Evolutionary conservation across 225 moss, liverwort and hornwort genomes (phyloP).

Genomic region (Lunularia cruciata): DNA sequence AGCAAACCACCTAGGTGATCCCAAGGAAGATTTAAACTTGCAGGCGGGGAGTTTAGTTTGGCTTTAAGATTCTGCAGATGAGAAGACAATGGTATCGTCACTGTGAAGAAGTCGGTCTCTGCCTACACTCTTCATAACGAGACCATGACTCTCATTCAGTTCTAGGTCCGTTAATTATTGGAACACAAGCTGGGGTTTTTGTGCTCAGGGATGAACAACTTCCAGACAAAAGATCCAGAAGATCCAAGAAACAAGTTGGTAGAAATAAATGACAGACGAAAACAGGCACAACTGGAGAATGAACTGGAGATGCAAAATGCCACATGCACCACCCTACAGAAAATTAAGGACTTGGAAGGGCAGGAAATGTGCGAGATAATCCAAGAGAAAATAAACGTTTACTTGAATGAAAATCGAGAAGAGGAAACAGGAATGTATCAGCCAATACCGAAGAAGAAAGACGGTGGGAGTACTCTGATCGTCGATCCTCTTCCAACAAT

Average conservation of each 20-base stretch:
- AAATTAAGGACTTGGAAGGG: constrained; percentile 72
- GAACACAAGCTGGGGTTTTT: neutral
- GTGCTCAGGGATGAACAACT: constrained; percentile 78
- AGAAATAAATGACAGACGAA: constrained; percentile 43
- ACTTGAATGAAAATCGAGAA: constrained; percentile 67
- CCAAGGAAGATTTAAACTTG: too few relatives aligned
- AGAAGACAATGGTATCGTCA: too few relatives aligned
- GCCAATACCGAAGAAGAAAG: constrained; percentile 63
- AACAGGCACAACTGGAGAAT: constrained; percentile 55
- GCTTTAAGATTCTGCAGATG: too few relatives aligned
- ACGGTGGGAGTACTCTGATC: constrained; percentile 81
- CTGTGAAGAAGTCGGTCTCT: too few relatives aligned
- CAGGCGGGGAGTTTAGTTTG: too few relatives aligned
- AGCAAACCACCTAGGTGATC: too few relatives aligned
- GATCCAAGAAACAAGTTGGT: constrained; percentile 52
- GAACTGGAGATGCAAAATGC: constrained; percentile 52
- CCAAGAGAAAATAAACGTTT: constrained; percentile 77
- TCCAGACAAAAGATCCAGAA: constrained; percentile 51
- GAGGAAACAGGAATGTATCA: constrained; percentile 57
- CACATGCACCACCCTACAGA: constrained; percentile 53
- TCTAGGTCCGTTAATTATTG: neutral
- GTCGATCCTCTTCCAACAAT: constrained; percentile 69
- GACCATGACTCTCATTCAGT: neutral
- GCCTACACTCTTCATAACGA: neutral
- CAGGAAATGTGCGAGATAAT: constrained; percentile 95